Percentiles rank a stretch among this genome's conserved stretches.
Evolutionary conservation across 495 filamentous ascomycete genomes (phyloP).

Genomic region (Apodospora peruviana): DNA sequence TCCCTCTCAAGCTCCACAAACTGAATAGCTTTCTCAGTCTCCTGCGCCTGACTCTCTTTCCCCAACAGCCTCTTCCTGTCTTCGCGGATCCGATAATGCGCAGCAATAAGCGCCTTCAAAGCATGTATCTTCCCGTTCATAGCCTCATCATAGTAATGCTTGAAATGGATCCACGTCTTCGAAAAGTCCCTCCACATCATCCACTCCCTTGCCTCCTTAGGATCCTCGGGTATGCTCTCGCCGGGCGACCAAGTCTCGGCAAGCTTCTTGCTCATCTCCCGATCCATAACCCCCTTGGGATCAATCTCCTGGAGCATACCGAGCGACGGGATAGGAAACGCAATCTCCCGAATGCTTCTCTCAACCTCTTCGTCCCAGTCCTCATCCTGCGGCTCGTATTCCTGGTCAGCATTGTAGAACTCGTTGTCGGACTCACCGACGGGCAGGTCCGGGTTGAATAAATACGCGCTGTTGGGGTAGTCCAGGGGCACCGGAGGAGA

Average conservation of each 20-base stretch:
- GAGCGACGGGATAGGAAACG: too few species aligned
- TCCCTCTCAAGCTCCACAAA: neutral
- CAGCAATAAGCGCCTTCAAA: neutral
- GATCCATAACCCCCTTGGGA: neutral
- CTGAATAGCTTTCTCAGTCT: neutral
- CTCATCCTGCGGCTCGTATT: neutral
- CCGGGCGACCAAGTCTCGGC: too few species aligned
- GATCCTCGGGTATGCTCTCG: too few species aligned
- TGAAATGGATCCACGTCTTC: neutral
- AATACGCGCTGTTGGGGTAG: too few species aligned
- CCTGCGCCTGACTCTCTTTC: neutral
- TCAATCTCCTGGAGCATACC: neutral
- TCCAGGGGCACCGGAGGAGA: too few species aligned
- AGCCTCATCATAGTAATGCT: neutral
- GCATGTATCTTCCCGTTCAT: neutral
- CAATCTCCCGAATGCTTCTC: too few species aligned
- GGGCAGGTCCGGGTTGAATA: too few species aligned
- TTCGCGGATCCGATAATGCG: neutral
- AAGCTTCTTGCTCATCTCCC: neutral
- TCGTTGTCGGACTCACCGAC: neutral
- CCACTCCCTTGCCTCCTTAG: neutral
- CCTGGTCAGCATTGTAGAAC: too few species aligned
- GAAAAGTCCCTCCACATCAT: neutral
- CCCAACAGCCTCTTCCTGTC: neutral
- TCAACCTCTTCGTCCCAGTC: neutral